phyloP scores from a whole-genome alignment of 2,329 filamentous ascomycete species.

The Hypoxylon rubiginosum region DNA sequence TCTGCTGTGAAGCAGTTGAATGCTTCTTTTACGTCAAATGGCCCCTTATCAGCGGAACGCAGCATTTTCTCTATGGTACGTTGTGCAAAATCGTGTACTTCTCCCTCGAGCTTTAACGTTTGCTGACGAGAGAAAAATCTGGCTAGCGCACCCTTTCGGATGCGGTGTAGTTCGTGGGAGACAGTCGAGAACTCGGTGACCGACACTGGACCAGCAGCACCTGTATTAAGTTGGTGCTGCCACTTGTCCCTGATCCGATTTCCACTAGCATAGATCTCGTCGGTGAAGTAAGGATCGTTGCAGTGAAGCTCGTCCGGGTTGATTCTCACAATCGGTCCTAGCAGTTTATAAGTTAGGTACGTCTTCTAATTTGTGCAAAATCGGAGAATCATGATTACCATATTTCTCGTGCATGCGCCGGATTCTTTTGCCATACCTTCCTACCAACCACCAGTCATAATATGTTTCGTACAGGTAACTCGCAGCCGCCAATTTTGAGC shows the following conservation, averaged over 20 bases:
- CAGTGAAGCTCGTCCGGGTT: slow-evolving; percentile 40
- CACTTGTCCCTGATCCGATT: slow-evolving; percentile 44
- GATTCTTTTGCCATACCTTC: slow-evolving; percentile 40
- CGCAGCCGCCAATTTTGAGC: slow-evolving; percentile 39
- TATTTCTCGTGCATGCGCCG: slow-evolving; percentile 44
- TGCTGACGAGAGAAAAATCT: slow-evolving; percentile 50
- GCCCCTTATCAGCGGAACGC: slow-evolving; percentile 48
- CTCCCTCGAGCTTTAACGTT: slow-evolving; percentile 49
- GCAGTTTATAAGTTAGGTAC: not conserved
- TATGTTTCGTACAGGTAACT: slow-evolving; percentile 43
- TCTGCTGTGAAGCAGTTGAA: slow-evolving; percentile 42
- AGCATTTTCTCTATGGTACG: slow-evolving; percentile 50
- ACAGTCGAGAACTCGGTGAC: slow-evolving; percentile 44
- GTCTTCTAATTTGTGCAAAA: not conserved
- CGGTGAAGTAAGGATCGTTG: slow-evolving; percentile 36
- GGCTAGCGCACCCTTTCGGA: slow-evolving; percentile 42
- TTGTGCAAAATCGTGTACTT: slow-evolving; percentile 38
- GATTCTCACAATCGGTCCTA: slow-evolving; percentile 34
- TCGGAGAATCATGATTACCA: slow-evolving; percentile 27
- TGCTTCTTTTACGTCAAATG: slow-evolving; percentile 37
- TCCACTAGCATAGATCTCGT: slow-evolving; percentile 42
- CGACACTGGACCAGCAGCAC: slow-evolving; percentile 40
- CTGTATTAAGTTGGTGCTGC: slow-evolving; percentile 47
- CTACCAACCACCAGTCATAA: slow-evolving; percentile 38
- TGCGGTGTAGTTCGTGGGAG: slow-evolving; percentile 47